These are phyloP conservation scores for Potentilla sterilis DNA, from an alignment of 306 rosid species.

Conservation along the genomic window DNA sequence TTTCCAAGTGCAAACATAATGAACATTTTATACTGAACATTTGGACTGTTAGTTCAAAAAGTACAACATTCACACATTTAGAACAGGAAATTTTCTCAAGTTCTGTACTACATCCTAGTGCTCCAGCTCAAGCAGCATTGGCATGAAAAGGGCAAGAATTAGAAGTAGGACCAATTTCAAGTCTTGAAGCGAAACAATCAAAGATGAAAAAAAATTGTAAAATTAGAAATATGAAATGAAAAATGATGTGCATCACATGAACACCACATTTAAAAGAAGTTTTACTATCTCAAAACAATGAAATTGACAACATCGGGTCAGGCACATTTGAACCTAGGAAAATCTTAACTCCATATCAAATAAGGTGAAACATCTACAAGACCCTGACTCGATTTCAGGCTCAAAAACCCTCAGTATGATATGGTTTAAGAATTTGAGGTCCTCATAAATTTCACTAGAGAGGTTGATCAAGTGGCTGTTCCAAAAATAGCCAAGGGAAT, in stretches of 20 bases:
- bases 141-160: neutral
- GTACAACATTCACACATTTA: too few relatives aligned
- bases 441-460: too few relatives aligned
- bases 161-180: neutral
- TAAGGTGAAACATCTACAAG: neutral
- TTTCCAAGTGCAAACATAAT: too few relatives aligned
- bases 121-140: neutral
- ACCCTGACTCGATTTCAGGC: neutral
- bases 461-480: neutral
- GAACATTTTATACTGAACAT: too few relatives aligned
- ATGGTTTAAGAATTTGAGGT: neutral
- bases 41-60: too few relatives aligned
- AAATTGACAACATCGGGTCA: neutral
- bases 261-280: neutral
- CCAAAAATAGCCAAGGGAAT: neutral
- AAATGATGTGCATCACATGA: neutral
- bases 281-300: neutral
- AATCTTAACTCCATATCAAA: neutral
- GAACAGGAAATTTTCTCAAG: neutral
- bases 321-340: neutral
- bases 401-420: neutral
- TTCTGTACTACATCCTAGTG: neutral
- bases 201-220: too few relatives aligned
- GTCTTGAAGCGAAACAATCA: neutral
- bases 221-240: too few relatives aligned